Conservation (phyloP, 75 land plant genomes). For the Azolla pinnata region DNA sequence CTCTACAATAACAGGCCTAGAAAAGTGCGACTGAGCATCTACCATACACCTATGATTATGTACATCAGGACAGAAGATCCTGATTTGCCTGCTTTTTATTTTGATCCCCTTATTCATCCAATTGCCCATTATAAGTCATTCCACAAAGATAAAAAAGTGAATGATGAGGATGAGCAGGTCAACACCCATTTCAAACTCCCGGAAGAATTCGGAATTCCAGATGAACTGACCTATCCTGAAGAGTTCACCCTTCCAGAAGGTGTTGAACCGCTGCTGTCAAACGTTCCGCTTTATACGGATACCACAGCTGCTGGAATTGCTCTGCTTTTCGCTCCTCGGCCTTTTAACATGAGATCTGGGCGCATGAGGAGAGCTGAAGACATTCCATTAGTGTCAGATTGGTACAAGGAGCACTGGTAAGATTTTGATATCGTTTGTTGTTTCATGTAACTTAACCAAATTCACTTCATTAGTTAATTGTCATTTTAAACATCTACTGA, state of each 20-base stretch:
- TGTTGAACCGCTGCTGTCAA: conserved; percentile 72
- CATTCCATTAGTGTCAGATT: conserved; percentile 95
- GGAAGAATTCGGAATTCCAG: too few relatives aligned
- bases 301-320: conserved; percentile 98
- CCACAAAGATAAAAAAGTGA: conserved; percentile 40
- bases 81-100: conserved; percentile 94
- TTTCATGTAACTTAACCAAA: too few relatives aligned
- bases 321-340: conserved; percentile 92
- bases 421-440: conserved; percentile 1
- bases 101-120: conserved; percentile 94
- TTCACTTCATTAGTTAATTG: too few relatives aligned
- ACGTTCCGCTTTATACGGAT: conserved; percentile 77
- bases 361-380: conserved; percentile 90
- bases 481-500: too few relatives aligned
- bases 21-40: conserved; percentile 80
- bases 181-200: too few relatives aligned
- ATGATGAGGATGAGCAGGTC: conserved; percentile 41
- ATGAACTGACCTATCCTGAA: too few relatives aligned
- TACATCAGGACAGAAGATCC: conserved; percentile 97
- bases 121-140: conserved; percentile 50
- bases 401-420: conserved; percentile 99
- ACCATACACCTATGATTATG: conserved; percentile 98
- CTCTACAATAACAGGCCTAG: conserved; percentile 94
- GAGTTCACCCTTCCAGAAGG: conserved; percentile 82
- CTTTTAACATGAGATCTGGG: conserved; percentile 98